Conservation (phyloP, 2,329 filamentous ascomycete genomes). For the Botrytis deweyae region DNA sequence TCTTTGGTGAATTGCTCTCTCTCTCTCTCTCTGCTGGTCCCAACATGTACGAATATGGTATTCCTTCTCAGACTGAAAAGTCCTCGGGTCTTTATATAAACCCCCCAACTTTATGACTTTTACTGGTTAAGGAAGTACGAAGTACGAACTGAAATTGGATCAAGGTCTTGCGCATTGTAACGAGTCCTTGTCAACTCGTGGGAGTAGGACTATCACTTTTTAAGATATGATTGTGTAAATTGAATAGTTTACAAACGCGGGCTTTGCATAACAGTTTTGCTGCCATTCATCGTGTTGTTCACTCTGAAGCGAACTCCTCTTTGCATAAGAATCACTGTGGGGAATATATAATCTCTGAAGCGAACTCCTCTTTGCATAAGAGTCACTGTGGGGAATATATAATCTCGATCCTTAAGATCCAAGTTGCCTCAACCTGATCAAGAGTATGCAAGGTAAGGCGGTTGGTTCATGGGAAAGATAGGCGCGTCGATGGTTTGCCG, state of each 20-base stretch:
- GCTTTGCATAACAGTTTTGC: neutral
- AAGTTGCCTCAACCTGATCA: neutral
- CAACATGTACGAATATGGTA: too few species aligned
- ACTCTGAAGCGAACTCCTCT: too few species aligned
- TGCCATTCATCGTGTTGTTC: neutral
- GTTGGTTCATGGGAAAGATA: too few species aligned
- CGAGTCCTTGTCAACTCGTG: neutral
- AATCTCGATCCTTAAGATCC: too few species aligned
- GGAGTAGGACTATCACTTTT: neutral
- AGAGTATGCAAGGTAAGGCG: neutral
- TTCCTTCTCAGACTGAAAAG: neutral
- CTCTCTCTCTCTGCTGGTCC: too few species aligned
- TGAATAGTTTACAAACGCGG: neutral
- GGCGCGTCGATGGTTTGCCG: too few species aligned
- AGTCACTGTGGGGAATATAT: fast-evolving
- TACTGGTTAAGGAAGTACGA: neutral
- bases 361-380: too few species aligned
- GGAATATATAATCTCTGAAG: too few species aligned
- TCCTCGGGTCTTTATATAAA: neutral
- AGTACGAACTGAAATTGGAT: too few species aligned
- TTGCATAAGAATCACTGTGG: too few species aligned
- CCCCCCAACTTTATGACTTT: neutral
- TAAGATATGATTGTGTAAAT: neutral
- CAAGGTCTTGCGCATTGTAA: neutral
- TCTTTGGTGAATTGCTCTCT: too few species aligned